These are phyloP conservation scores for Pythium biforme DNA, from an alignment of 352 stramenopile species.

Conservation along the genomic window DNA sequence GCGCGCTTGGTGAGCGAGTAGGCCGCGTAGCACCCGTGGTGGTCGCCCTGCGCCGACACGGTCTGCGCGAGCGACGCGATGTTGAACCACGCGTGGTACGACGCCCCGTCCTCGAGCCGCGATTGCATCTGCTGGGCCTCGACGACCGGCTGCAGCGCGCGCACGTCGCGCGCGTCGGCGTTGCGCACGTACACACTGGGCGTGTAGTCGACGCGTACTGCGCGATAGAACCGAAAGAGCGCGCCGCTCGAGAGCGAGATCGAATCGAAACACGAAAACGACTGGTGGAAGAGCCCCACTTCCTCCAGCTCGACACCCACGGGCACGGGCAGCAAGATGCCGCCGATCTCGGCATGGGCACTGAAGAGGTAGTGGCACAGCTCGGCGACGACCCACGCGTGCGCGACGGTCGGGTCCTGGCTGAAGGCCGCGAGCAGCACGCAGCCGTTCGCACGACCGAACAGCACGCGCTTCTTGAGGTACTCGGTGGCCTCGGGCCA, in stretches of 20 bases:
- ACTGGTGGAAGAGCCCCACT: constrained; percentile 56
- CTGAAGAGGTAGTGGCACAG: constrained; percentile 49
- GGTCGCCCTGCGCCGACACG: constrained; percentile 48
- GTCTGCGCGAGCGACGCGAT: constrained; percentile 22
- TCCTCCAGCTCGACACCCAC: constrained; percentile 54
- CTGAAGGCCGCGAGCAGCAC: constrained; percentile 53
- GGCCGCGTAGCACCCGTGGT: constrained; percentile 54
- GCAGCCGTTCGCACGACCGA: constrained; percentile 48
- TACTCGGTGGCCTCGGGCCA: constrained; percentile 70
- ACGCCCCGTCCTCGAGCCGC: constrained; percentile 34
- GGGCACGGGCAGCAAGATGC: constrained; percentile 49
- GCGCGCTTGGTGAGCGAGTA: constrained; percentile 35
- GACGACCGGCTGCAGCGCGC: constrained; percentile 32
- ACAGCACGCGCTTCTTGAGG: constrained; percentile 53
- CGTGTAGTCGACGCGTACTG: constrained; percentile 45
- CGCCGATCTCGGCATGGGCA: constrained; percentile 35
- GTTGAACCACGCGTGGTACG: constrained; percentile 48
- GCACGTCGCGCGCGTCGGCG: constrained; percentile 23
- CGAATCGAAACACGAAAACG: constrained; percentile 53
- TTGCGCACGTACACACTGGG: constrained; percentile 37
- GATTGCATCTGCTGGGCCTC: constrained; percentile 35
- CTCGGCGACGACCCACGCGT: constrained; percentile 30
- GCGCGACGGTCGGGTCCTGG: constrained; percentile 29
- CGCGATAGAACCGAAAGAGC: constrained; percentile 60
- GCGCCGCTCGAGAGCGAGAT: constrained; percentile 44